phyloP scores from a whole-genome alignment of 2,329 filamentous ascomycete species.

The Botrytis porri region DNA sequence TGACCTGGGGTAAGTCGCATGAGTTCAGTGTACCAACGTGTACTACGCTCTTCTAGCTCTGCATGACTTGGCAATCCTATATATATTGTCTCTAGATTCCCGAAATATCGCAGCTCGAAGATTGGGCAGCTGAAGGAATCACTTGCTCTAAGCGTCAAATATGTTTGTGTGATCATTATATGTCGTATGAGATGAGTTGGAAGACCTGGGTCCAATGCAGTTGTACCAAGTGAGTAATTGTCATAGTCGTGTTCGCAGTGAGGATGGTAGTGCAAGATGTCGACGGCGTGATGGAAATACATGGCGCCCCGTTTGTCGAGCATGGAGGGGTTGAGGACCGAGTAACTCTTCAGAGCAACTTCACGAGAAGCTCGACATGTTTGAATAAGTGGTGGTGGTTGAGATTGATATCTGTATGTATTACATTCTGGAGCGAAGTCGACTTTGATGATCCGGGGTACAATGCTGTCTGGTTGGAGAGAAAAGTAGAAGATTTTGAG shows the following conservation, averaged over 20 bases:
- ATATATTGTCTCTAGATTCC: background rate
- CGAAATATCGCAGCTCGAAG: background rate
- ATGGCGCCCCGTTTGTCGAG: background rate
- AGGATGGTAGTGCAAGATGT: constrained; percentile 11
- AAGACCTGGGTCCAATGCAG: constrained; percentile 4
- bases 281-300: constrained; percentile 1
- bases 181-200: constrained; percentile 2
- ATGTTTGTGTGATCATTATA: constrained; percentile 14
- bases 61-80: constrained; percentile 6
- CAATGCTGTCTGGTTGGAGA: constrained; percentile 1
- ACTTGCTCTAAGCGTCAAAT: background rate
- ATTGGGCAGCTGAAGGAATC: constrained; percentile 11
- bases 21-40: constrained; percentile 2
- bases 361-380: constrained; percentile 4
- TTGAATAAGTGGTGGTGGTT: constrained; percentile 4
- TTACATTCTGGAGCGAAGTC: background rate
- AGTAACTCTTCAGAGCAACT: constrained; percentile 4
- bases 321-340: background rate
- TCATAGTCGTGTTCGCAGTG: background rate
- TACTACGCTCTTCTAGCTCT: background rate
- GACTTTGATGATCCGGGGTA: background rate
- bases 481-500: constrained; percentile 4
- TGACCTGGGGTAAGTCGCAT: background rate
- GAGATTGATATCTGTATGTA: background rate
- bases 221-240: background rate